Evolutionary conservation across 805 yeast genomes (phyloP).

Genomic region (Candida ponderosae): DNA sequence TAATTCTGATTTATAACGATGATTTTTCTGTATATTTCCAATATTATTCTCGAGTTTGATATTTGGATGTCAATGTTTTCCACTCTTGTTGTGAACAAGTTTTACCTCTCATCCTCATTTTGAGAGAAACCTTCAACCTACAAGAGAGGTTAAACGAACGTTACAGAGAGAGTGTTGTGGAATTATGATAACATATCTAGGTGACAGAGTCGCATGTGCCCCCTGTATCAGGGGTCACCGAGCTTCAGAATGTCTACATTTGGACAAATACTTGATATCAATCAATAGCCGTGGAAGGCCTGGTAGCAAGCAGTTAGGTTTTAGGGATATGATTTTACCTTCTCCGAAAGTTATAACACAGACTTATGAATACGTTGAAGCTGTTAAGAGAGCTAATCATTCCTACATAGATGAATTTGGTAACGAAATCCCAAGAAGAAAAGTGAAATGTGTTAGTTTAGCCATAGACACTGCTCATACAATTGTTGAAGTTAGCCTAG

Average conservation of each 20-base stretch:
- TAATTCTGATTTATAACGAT: too few relatives aligned
- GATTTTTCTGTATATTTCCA: too few relatives aligned
- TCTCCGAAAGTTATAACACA: too few relatives aligned
- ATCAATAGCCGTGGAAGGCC: slow-evolving; percentile 92
- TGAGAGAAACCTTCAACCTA: not conserved
- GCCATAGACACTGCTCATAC: too few relatives aligned
- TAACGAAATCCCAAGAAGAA: too few relatives aligned
- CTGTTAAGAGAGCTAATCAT: too few relatives aligned
- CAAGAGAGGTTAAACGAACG: not conserved
- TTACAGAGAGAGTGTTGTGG: slow-evolving; percentile 10
- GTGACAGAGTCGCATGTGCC: slow-evolving; percentile 74
- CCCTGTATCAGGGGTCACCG: slow-evolving; percentile 92
- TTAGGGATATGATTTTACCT: too few relatives aligned
- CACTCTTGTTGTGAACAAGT: not conserved
- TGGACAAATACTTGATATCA: slow-evolving; percentile 69
- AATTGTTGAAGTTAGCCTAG: too few relatives aligned
- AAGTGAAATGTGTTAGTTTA: too few relatives aligned
- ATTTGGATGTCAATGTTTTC: not conserved
- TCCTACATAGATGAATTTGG: too few relatives aligned
- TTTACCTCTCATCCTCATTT: not conserved
- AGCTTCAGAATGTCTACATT: slow-evolving; percentile 79
- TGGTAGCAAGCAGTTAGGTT: slow-evolving; percentile 22
- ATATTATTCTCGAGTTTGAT: not conserved
- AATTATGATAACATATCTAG: slow-evolving; percentile 68
- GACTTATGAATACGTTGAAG: too few relatives aligned